Base-by-base conservation (phyloP, 2,329 filamentous ascomycete genomes). In the Canariomyces notabilis region DNA sequence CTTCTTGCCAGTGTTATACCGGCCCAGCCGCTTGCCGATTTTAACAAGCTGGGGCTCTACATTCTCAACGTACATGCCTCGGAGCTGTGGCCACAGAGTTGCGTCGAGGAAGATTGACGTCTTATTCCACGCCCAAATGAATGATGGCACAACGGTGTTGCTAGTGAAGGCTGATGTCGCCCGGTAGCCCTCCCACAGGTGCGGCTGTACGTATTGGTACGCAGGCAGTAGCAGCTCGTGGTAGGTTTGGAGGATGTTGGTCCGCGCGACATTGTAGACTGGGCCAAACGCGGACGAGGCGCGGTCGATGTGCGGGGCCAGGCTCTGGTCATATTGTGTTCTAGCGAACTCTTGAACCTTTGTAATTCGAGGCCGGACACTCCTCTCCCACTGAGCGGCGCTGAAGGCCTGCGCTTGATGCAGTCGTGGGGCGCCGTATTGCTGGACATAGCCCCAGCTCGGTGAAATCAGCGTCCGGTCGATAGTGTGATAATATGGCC, bases 11-110 rank as follows among this genome's bases (percentile, higher is more conserved):
- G 75, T 81, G 66, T 88, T 82, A 66, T 89, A 87, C 38, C 85
- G 76, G 33, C 89, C 90, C 9, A 98, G 77, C 37, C 90, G 83
- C 69, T 96, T 86, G 11, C 88, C 87, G 59, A 98, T 97, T 59
- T 89, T 88, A 46, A 91, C 79, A 12, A 98, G 76, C 66, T 98
- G 94, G 12, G 94, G 94, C 68, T 97, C 90, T 3, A 98, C 90
- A 58, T 95, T 95, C 61, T 95, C 83, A 9, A 83, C 79, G 61
- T 97, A 97, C 5, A 96, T 70, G 12, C 86, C 76, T 20, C 85
- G 81, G 9, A 96, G 53, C 54, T 85, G 83, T 2, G 91, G 91
- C 84, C 87, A 93, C 14, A 97, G 71, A 2, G 82, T 83, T 37
- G 80, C 79, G 48, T 89, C 80, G 26, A 94, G 68, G 60, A 96